Evolutionary conservation across 139 green algal species (phyloP), one percentile per base, ranked within the genome.

Genomic region (Trebouxia sp.): DNA sequence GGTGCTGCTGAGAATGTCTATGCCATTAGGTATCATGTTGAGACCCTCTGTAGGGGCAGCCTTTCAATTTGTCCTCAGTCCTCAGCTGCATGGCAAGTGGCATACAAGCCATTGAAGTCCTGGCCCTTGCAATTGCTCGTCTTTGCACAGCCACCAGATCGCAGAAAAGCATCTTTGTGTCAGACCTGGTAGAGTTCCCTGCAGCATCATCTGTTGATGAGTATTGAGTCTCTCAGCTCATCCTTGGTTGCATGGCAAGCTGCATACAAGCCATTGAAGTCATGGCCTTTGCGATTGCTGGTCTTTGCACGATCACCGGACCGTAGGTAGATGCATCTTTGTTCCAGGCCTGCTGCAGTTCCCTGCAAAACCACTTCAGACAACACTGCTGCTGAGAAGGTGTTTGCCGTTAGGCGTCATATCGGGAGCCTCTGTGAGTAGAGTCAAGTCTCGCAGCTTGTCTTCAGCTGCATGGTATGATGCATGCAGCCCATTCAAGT

Each of bases 21-120:
- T n/a, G n/a, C n/a, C n/a, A n/a, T n/a, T n/a, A n/a, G n/a, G n/a
- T n/a, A n/a, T n/a, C n/a, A n/a, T n/a, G n/a, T n/a, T n/a, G n/a
- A n/a, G n/a, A n/a, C n/a, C n/a, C n/a, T n/a, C n/a, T n/a, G n/a
- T n/a, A n/a, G n/a, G n/a, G n/a, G n/a, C n/a, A 24, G 22, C 55
- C 41, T 37, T 77, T 77, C 69, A 77, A 41, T 41, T 77, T 51
- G 69, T 35, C 41, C 42, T n/a, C n/a, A n/a, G n/a, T n/a, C n/a
- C n/a, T 77, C 69, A 77, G 69, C 69, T 11, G 69, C 69, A 24
- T 77, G 69, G 69, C 69, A 77, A 41, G 69, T 41, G 55, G 69
- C 69, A 41, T 56, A 77, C 22, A 77, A 41, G 28, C 35, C 42
- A 37, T 55, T 39, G 69, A 77, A 77, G 24, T 53, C 55, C 42